Evolutionary conservation across 2,329 filamentous ascomycete genomes (phyloP), one percentile per base, ranked within the genome.

Genomic region (Penicillium sp.): DNA sequence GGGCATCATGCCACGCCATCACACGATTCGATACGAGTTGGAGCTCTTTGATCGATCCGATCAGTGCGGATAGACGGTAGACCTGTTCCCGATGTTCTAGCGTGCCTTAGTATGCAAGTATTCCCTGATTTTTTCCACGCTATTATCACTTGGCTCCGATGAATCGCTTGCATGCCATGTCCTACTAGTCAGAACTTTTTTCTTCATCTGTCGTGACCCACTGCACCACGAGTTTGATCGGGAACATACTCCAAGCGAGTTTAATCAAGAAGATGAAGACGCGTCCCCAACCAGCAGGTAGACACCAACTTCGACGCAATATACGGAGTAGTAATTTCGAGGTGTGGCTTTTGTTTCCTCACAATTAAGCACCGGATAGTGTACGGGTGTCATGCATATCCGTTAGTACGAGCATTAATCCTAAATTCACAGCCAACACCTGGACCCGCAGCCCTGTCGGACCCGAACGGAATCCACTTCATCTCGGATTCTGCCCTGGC

Each of bases 1-100:
- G 29, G 14, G 27, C 18, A 55, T 62, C 59, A 61, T 34, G 54
- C 58, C 59, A 62, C 47, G 39, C 44, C 45, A 59, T 60, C 59
- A 62, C 48, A 40, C 57, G 56, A 54, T 22, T 16, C 13, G 13
- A 32, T 31, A 16, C n/a, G 13, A 22, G 7, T 29, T 13, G 11
- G 6, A 27, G 24, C 3, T 16, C 5, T 31, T 36, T 32, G 50
- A 54, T 52, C 34, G 21, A 40, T 50, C n/a, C 16, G n/a, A 44
- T 32, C n/a, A 11, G 8, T 39, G n/a, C 21, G 39, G 39, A 7
- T 21, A 36, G 27, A 38, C 16, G 14, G 14, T 32, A 14, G 32
- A 22, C 36, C 27, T 5, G 16, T 41, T 32, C 27, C 27, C 24
- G 16, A 24, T 44, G n/a, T 21, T 48, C 24, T 48, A 41, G 38